Evolutionary conservation across 129 eudicot species (phyloP).

Genomic region (Deinandra increscens): DNA sequence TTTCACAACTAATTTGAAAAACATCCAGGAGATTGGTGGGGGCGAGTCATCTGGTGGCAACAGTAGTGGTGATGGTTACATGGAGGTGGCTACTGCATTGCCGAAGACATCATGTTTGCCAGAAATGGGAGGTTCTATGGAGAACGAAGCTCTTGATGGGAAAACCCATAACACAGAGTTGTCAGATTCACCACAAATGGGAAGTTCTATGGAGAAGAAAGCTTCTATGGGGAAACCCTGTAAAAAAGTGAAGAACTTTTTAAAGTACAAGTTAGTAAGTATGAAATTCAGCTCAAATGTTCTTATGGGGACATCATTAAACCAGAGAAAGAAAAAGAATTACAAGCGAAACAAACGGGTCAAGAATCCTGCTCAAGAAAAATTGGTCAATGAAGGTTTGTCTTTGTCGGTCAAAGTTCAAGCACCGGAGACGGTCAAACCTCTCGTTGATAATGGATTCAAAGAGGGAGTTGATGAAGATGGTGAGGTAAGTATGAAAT

Average conservation of each 20-base stretch:
- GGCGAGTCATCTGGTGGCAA: slow-evolving; percentile 13
- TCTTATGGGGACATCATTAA: slow-evolving; percentile 46
- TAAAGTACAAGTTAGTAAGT: slow-evolving; percentile 33
- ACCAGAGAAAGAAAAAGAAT: slow-evolving; percentile 54
- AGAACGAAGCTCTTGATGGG: slow-evolving; percentile 25
- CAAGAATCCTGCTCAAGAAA: slow-evolving; percentile 29
- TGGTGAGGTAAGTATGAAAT: slow-evolving; percentile 24
- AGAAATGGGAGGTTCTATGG: slow-evolving; percentile 1
- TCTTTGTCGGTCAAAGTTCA: slow-evolving; percentile 26
- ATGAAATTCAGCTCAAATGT: slow-evolving; percentile 56
- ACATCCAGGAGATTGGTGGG: slow-evolving; percentile 19
- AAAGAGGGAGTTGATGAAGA: slow-evolving; percentile 28
- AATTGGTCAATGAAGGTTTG: slow-evolving; percentile 29
- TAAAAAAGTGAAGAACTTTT: slow-evolving; percentile 32
- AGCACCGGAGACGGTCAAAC: slow-evolving; percentile 29
- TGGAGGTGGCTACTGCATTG: slow-evolving; percentile 6
- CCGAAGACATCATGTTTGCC: slow-evolving; percentile 24
- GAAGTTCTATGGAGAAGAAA: background rate
- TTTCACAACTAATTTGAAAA: slow-evolving; percentile 2
- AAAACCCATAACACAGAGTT: slow-evolving; percentile 1
- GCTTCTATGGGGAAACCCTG: background rate
- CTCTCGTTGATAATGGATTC: slow-evolving; percentile 24
- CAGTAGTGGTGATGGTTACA: slow-evolving; percentile 17
- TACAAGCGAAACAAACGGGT: slow-evolving; percentile 32
- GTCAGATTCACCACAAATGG: background rate